Conservation (phyloP, 2,329 filamentous ascomycete species). For the Magnaporthiopsis poae region DNA sequence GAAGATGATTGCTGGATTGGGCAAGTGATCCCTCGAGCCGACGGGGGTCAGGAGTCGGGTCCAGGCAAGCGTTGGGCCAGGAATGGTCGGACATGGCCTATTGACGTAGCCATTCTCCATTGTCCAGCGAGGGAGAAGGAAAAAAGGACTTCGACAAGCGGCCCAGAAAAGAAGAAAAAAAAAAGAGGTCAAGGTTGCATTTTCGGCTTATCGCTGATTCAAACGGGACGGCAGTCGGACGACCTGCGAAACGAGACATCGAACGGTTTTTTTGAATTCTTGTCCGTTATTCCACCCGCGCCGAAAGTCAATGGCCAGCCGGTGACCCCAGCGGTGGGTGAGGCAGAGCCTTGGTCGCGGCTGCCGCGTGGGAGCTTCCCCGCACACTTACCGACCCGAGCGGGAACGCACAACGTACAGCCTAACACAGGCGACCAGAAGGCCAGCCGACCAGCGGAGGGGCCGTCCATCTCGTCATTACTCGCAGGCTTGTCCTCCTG, state of each 20-base stretch:
- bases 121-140: background rate
- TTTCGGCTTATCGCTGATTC: background rate
- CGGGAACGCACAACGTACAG: background rate
- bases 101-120: background rate
- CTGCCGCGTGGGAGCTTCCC: conserved; percentile 9
- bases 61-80: background rate
- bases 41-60: background rate
- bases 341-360: conserved; percentile 3
- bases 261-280: background rate
- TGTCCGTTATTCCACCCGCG: background rate
- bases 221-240: background rate
- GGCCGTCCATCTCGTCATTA: background rate
- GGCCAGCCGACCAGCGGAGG: background rate
- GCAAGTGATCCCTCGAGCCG: conserved; percentile 9
- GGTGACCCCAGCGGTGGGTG: conserved; percentile 1
- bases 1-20: conserved; percentile 5
- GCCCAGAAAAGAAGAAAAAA: conserved; percentile 1
- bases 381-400: conserved; percentile 5
- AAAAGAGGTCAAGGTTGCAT: background rate
- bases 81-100: conserved; percentile 1
- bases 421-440: background rate
- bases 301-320: conserved; percentile 6
- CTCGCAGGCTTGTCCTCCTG: background rate
- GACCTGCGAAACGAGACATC: background rate
- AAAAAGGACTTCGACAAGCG: background rate